Percentiles rank a stretch among this genome's conserved stretches.
These are phyloP conservation scores for Amanita muscaria DNA, from an alignment of 768 basidiomycete species.

Conservation along the genomic window DNA sequence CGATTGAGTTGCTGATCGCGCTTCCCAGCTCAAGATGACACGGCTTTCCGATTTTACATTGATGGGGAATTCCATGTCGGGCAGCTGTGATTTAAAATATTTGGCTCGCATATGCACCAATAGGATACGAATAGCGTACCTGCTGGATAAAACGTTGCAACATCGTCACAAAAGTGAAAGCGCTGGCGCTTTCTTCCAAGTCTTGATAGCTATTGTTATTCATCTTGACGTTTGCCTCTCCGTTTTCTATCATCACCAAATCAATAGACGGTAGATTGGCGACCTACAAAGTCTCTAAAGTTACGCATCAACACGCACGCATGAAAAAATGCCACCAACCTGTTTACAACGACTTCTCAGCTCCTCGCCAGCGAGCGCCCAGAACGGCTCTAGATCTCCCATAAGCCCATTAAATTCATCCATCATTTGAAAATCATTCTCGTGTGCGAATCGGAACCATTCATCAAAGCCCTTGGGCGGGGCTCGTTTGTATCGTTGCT, in stretches of 20 bases:
- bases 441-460: slow-evolving; percentile 79
- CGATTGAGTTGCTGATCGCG: too few species aligned
- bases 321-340: slow-evolving; percentile 25
- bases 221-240: slow-evolving; percentile 51
- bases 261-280: slow-evolving; percentile 79
- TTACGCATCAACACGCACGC: background rate
- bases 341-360: slow-evolving; percentile 53
- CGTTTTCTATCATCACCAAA: slow-evolving; percentile 63
- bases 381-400: slow-evolving; percentile 80
- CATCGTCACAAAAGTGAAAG: slow-evolving; percentile 70
- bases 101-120: background rate
- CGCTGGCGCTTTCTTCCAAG: slow-evolving; percentile 66
- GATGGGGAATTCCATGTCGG: slow-evolving; percentile 92
- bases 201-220: slow-evolving; percentile 47
- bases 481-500: slow-evolving; percentile 58
- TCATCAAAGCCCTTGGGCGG: slow-evolving; percentile 89
- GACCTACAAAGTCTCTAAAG: slow-evolving; percentile 43
- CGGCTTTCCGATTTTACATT: slow-evolving; percentile 93
- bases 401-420: slow-evolving; percentile 87
- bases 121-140: slow-evolving; percentile 27
- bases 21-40: slow-evolving; percentile 89
- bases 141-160: slow-evolving; percentile 57
- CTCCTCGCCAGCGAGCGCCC: slow-evolving; percentile 64
- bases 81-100: slow-evolving; percentile 41
- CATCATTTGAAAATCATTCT: slow-evolving; percentile 65